Evolutionary conservation across 116 monocot genomes (phyloP), one percentile per base, ranked within the genome.

Genomic region (Iris pallida): DNA sequence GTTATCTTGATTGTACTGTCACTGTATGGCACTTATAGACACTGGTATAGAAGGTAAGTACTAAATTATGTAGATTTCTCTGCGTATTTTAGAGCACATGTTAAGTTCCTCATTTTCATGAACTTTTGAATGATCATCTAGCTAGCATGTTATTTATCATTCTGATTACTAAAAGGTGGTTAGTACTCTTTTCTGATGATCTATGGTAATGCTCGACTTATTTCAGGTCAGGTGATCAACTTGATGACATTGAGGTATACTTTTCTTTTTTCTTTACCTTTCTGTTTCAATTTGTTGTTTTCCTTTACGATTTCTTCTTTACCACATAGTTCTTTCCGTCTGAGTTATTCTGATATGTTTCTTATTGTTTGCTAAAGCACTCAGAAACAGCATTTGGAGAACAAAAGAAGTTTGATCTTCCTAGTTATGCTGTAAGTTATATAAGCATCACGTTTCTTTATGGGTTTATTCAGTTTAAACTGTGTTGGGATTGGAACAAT

Each of bases 351-450:
- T 20, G 15, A 0, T 59, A 45, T 57, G 20, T 45, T 65, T 43
- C n/a, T 84, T 60, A 40, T 68, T 8, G 30, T 53, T 78, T 42
- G 5, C 4, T 69, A n/a, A 57, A 86, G 80, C 58, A 53, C 6
- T 17, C 69, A 5, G 77, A 63, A 30, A 57, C 13, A 20, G 57
- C 13, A 20, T 51, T 66, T 67, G 80, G 71, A 46, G 75, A 82
- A 57, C 3, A 19, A 44, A 86, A 68, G 70, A 78, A 72, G 57
- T 51, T 44, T 53, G 73, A 80, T 63, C 61, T 82, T 69, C 86
- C 90, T 67, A 72, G 71, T 47, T 90, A 85, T 83, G 90, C 86
- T 45, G 90, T 90, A 90, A 82, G 85, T 82, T 66, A 45, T 30
- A 30, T 63, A 20, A 19, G 53, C 53, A 55, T 63, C 41, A n/a